phyloP scores from a whole-genome alignment of 2,329 filamentous ascomycete species.

The Ambrosiella cleistominuta region DNA sequence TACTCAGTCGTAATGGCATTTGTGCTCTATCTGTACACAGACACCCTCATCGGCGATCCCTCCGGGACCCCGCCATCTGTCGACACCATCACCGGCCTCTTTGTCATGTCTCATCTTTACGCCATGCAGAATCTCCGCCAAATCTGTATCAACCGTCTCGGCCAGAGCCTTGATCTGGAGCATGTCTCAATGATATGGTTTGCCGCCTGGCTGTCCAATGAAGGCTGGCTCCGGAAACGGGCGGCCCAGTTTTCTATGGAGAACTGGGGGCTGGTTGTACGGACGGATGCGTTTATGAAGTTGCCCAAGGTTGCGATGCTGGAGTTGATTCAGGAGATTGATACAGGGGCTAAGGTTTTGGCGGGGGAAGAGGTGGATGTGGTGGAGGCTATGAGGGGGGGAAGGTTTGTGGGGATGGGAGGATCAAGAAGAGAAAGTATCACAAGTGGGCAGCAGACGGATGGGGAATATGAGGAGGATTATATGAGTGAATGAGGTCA shows the following conservation, averaged over 20 bases:
- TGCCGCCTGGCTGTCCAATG: constrained; percentile 71
- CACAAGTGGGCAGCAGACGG: neutral
- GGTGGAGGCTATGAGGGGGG: neutral
- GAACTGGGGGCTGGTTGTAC: constrained; percentile 87
- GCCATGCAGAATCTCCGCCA: constrained; percentile 87
- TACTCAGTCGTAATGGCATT: constrained; percentile 90
- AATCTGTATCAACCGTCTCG: constrained; percentile 76
- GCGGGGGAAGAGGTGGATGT: constrained; percentile 42
- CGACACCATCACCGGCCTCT: constrained; percentile 74
- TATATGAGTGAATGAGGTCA: neutral
- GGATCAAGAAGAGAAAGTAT: neutral
- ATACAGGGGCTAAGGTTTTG: constrained; percentile 79
- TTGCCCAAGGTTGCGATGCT: constrained; percentile 66
- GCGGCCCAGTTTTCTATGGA: constrained; percentile 78
- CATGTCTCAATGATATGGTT: constrained; percentile 96
- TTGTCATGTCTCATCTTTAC: constrained; percentile 97
- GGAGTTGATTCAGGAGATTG: constrained; percentile 83
- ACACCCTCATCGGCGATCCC: constrained; percentile 55
- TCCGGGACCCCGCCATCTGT: constrained; percentile 61
- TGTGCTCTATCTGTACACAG: constrained; percentile 90
- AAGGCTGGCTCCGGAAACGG: constrained; percentile 83
- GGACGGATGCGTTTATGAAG: constrained; percentile 70
- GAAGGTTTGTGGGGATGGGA: neutral
- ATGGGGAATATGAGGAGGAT: neutral
- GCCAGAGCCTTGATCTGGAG: constrained; percentile 81